Conservation (phyloP, 306 rosid species). For the Astragalus glycyphyllos region DNA sequence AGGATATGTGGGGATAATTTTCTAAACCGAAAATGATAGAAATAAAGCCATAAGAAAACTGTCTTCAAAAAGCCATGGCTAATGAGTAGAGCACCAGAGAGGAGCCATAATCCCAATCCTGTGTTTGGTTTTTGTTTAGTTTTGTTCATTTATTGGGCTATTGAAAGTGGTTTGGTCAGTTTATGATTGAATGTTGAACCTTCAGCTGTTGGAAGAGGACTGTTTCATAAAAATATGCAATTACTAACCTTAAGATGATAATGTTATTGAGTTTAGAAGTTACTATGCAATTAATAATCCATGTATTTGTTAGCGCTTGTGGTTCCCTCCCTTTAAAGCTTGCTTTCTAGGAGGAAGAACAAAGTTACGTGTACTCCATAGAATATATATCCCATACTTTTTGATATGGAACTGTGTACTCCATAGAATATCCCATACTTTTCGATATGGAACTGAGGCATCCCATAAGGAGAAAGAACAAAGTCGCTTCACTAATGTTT, state of each 20-base stretch:
- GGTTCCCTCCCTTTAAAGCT: too few species aligned
- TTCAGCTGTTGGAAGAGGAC: conserved; percentile 10
- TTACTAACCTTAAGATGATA: not conserved
- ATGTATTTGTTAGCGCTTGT: too few species aligned
- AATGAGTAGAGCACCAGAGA: not conserved
- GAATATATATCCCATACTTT: too few species aligned
- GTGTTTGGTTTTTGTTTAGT: not conserved
- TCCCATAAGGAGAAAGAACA: too few species aligned
- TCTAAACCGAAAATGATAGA: not conserved
- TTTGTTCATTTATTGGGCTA: not conserved
- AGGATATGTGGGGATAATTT: conserved; percentile 1
- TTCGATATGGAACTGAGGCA: too few species aligned
- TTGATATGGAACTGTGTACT: too few species aligned
- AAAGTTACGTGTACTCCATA: too few species aligned
- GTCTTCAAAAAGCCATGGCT: not conserved
- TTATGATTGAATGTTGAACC: not conserved
- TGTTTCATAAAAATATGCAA: conserved; percentile 23
- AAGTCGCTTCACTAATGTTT: too few species aligned
- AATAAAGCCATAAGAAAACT: not conserved
- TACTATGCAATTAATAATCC: conserved; percentile 12
- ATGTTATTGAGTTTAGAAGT: not conserved
- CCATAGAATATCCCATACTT: too few species aligned
- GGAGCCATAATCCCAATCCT: conserved; percentile 1
- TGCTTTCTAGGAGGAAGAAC: too few species aligned
- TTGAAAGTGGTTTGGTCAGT: conserved; percentile 1